Percentiles rank a stretch among this genome's conserved stretches.
phyloP scores from a whole-genome alignment of 805 yeast genomes.

The Ogataea parapolymorpha region DNA sequence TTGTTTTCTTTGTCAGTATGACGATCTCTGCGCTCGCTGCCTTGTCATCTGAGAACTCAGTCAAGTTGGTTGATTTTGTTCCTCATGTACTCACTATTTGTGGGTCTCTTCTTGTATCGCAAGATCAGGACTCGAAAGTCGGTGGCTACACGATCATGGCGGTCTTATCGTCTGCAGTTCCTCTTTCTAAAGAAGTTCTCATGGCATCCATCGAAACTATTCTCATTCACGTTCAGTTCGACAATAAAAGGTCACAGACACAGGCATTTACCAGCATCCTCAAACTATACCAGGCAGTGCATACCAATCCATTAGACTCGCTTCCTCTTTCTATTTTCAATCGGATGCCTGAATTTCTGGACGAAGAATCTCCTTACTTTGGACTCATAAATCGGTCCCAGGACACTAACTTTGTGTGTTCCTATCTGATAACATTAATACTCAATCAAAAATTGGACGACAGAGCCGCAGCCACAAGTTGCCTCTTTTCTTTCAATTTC shows the following conservation, averaged over 20 bases:
- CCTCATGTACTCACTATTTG: conserved; percentile 58
- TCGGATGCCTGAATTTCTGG: conserved; percentile 23
- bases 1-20: conserved; percentile 76
- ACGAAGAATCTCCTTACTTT: conserved; percentile 19
- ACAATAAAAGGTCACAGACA: conserved; percentile 18
- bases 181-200: conserved; percentile 54
- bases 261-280: conserved; percentile 47
- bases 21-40: conserved; percentile 69
- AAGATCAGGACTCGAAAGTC: conserved; percentile 61
- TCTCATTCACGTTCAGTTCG: conserved; percentile 28
- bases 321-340: conserved; percentile 24
- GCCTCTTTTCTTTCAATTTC: conserved; percentile 15
- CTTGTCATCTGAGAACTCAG: conserved; percentile 40
- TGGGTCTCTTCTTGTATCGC: conserved; percentile 50
- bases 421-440: conserved; percentile 29
- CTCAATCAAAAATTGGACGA: conserved; percentile 12
- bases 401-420: conserved; percentile 27
- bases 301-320: conserved; percentile 28
- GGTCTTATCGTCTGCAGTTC: conserved; percentile 71
- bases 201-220: conserved; percentile 62
- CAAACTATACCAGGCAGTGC: conserved; percentile 48
- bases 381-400: conserved; percentile 17
- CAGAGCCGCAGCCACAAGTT: conserved; percentile 8
- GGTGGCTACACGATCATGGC: conserved; percentile 81
- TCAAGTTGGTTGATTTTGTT: conserved; percentile 45